phyloP scores from a whole-genome alignment of 768 basidiomycete genomes.

The Boletus rufocinnamomeus region DNA sequence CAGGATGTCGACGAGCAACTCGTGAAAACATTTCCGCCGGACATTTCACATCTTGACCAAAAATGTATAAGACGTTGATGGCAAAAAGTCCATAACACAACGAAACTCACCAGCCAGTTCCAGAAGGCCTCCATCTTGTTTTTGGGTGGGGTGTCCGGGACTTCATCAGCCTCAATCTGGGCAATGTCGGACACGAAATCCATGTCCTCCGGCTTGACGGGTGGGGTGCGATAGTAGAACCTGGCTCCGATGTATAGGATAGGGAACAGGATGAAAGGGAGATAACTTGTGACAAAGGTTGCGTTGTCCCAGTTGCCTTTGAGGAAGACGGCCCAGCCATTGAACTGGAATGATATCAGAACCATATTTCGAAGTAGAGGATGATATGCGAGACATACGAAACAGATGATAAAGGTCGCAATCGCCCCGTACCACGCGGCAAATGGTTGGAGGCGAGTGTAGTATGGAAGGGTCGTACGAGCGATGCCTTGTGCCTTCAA shows the following conservation, averaged over 20 bases:
- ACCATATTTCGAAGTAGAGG: background rate
- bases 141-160: slow-evolving; percentile 70
- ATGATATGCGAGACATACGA: slow-evolving; percentile 47
- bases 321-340: slow-evolving; percentile 55
- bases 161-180: slow-evolving; percentile 68
- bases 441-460: slow-evolving; percentile 66
- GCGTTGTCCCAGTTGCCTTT: slow-evolving; percentile 53
- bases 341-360: slow-evolving; percentile 47
- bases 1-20: background rate
- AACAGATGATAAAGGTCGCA: slow-evolving; percentile 49
- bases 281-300: slow-evolving; percentile 83
- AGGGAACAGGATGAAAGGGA: slow-evolving; percentile 73
- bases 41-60: slow-evolving; percentile 25
- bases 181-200: slow-evolving; percentile 76
- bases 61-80: slow-evolving; percentile 1
- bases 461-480: slow-evolving; percentile 70
- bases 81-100: background rate
- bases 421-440: slow-evolving; percentile 58
- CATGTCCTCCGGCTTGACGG: slow-evolving; percentile 60
- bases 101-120: slow-evolving; percentile 68
- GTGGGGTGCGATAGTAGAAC: slow-evolving; percentile 38
- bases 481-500: slow-evolving; percentile 78
- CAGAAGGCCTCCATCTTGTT: slow-evolving; percentile 73
- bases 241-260: slow-evolving; percentile 66
- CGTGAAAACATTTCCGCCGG: background rate